Evolutionary conservation across 495 filamentous ascomycete genomes (phyloP).

Genomic region (Hypomontagnella monticulosa): DNA sequence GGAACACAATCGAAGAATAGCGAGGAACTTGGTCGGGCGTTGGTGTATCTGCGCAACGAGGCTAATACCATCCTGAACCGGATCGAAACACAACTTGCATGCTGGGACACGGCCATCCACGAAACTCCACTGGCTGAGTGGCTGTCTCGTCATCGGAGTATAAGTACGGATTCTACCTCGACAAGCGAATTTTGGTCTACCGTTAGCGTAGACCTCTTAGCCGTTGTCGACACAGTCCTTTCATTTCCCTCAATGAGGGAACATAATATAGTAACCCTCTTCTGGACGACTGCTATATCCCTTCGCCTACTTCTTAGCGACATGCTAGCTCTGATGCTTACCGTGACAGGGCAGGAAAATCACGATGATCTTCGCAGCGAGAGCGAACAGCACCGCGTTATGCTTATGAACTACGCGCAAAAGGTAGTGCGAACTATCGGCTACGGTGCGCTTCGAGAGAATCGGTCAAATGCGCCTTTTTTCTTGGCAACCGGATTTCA

Average conservation of each 20-base stretch:
- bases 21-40: background rate
- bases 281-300: background rate
- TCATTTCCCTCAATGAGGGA: background rate
- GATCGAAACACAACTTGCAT: background rate
- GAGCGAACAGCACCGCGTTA: background rate
- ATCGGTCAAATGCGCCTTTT: background rate
- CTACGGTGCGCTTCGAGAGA: background rate
- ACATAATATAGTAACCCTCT: background rate
- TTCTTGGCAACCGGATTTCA: background rate
- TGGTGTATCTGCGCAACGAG: background rate
- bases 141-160: background rate
- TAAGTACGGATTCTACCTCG: background rate
- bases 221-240: background rate
- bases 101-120: background rate
- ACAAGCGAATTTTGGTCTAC: background rate
- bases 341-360: background rate
- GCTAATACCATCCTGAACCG: background rate
- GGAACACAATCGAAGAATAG: background rate
- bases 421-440: background rate
- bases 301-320: constrained; percentile 1
- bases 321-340: background rate
- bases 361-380: background rate
- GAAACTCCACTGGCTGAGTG: background rate
- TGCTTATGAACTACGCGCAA: background rate
- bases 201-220: background rate